A percentile compares a stretch with the other conserved stretches of the same genome.
Conservation (phyloP, 306 rosid species). For the Mimosa pudica region DNA sequence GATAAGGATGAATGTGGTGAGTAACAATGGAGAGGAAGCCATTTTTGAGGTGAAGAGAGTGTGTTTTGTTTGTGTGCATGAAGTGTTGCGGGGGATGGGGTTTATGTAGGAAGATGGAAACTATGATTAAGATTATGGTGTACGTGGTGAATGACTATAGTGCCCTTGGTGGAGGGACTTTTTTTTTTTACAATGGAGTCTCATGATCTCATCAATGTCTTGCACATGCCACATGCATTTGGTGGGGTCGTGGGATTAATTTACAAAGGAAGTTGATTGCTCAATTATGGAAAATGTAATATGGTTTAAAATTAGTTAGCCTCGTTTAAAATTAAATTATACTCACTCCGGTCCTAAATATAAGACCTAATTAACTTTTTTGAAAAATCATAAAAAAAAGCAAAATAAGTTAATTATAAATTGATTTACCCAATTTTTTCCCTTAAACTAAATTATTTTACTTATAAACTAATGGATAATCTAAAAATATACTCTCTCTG, state of each 20-base stretch:
- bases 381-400: too few species aligned
- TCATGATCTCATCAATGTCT: not conserved
- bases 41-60: not conserved
- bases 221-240: slow-evolving; percentile 45
- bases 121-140: slow-evolving; percentile 1
- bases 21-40: slow-evolving; percentile 41
- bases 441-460: too few species aligned
- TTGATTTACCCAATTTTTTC: too few species aligned
- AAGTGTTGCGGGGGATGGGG: not conserved
- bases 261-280: not conserved
- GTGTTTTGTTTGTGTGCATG: not conserved
- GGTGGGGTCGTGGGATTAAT: slow-evolving; percentile 17
- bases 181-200: not conserved
- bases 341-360: too few species aligned
- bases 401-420: too few species aligned
- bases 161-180: not conserved
- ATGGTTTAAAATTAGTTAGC: too few species aligned
- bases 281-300: too few species aligned
- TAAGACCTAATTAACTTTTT: too few species aligned
- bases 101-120: not conserved
- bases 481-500: too few species aligned
- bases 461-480: too few species aligned
- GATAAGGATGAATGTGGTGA: slow-evolving; percentile 30
- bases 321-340: too few species aligned
- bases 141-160: slow-evolving; percentile 14